phyloP scores from a whole-genome alignment of 768 basidiomycete genomes.

The Mycena olivaceomarginata region DNA sequence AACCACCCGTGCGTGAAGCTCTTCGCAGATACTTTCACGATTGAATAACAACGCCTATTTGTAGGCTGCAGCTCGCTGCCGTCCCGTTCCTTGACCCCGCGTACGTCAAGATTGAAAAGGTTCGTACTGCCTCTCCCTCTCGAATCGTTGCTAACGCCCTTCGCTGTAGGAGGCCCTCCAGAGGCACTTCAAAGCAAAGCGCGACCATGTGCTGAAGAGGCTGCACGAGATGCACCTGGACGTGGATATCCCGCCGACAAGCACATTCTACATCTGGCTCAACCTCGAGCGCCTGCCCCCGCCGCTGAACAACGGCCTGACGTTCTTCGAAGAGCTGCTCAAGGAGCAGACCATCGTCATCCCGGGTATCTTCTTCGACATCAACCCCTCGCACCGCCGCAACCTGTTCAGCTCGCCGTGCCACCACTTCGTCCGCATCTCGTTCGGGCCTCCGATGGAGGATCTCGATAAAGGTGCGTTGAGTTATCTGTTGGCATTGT shows the following conservation, averaged over 20 bases:
- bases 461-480: conserved; percentile 84
- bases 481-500: not conserved
- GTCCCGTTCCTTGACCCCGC: conserved; percentile 86
- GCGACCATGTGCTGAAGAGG: conserved; percentile 92
- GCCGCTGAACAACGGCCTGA: conserved; percentile 93
- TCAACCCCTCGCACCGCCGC: conserved; percentile 87
- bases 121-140: conserved; percentile 40
- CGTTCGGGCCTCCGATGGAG: conserved; percentile 89
- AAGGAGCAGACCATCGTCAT: conserved; percentile 95
- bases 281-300: conserved; percentile 86
- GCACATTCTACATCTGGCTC: conserved; percentile 97
- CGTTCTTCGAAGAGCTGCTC: conserved; percentile 95
- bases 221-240: conserved; percentile 86
- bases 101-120: conserved; percentile 83
- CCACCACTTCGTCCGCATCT: conserved; percentile 92
- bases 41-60: not conserved
- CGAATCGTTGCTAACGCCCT: conserved; percentile 6
- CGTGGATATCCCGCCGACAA: conserved; percentile 83
- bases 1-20: conserved; percentile 85
- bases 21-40: not conserved
- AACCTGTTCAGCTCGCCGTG: conserved; percentile 94
- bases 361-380: conserved; percentile 94
- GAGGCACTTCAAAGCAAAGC: conserved; percentile 92
- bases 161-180: conserved; percentile 82
- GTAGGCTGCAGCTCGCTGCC: conserved; percentile 91